Conservation (phyloP, 2,329 filamentous ascomycete genomes). For the Exutisphaerella laricina region DNA sequence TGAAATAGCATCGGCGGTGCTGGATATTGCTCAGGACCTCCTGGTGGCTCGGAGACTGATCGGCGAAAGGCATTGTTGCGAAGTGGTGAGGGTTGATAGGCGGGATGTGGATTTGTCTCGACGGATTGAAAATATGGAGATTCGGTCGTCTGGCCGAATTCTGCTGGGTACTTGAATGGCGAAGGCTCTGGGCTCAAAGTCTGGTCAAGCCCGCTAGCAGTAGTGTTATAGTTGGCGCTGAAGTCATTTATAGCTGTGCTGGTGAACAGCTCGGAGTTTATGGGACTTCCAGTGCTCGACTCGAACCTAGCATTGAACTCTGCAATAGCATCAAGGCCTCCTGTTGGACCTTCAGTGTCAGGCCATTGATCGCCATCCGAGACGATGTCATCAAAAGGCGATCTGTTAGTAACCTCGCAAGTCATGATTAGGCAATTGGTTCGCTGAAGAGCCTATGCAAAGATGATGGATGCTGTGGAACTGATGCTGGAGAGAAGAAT, state of each 20-base stretch:
- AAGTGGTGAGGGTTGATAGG: conserved; percentile 10
- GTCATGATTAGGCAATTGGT: conserved; percentile 12
- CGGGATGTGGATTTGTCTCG: conserved; percentile 11
- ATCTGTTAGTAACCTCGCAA: conserved; percentile 13
- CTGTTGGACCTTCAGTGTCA: conserved; percentile 6
- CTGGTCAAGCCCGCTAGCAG: conserved; percentile 11
- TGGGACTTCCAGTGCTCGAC: conserved; percentile 5
- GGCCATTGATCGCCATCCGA: conserved; percentile 12
- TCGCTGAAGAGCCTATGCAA: not conserved
- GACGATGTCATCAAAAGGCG: conserved; percentile 16
- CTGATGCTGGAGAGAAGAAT: conserved; percentile 6
- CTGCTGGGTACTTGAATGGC: conserved; percentile 15
- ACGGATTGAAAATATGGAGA: conserved; percentile 24
- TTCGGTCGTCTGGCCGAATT: conserved; percentile 7
- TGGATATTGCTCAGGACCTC: conserved; percentile 5
- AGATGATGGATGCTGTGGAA: conserved; percentile 2
- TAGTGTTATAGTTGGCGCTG: conserved; percentile 4
- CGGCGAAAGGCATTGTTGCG: conserved; percentile 19
- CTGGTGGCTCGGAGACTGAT: conserved; percentile 26
- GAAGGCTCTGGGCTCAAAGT: conserved; percentile 10
- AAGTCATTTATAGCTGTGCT: conserved; percentile 8
- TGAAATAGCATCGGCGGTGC: conserved; percentile 20
- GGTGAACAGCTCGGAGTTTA: conserved; percentile 15
- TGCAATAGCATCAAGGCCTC: conserved; percentile 13
- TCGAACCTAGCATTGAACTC: conserved; percentile 20